Evolutionary conservation across 2,329 filamentous ascomycete genomes (phyloP), one percentile per base, ranked within the genome.

Genomic region (Beauveria brongniartii): DNA sequence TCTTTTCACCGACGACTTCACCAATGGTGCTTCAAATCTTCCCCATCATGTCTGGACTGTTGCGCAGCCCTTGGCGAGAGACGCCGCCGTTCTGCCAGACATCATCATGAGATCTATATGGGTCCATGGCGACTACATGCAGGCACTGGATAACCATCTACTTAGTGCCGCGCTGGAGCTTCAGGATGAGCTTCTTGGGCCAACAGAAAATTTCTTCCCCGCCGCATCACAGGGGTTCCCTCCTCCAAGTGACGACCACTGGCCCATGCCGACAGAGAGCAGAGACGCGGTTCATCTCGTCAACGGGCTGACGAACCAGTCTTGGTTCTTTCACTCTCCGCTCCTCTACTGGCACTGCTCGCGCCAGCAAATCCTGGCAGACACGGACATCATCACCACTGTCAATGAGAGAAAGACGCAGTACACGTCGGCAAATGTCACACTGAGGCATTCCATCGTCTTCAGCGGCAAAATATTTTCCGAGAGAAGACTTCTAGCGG

Each of bases 21-120:
- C 84, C 67, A 88, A 85, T 69, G 86, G 87, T 65, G 83, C 86
- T 26, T 87, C 88, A 57, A 88, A 86, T 64, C 77, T 92, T 8
- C 89, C 90, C 34, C 86, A 88, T 68, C 88, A 92, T 81, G 89
- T 90, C 66, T 93, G 90, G 90, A 92, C 89, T 28, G 87, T 87
- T 43, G 88, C 87, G 6, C 83, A 85, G 63, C 83, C 86, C 30
- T 77, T 89, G 59, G 74, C 81, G 41, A 81, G 82, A 53, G 77
- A 77, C 59, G 73, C 74, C 5, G 69, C 74, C 28, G 76, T 78
- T 50, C 74, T 78, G 58, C 81, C 87, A 4, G 89, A 93, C 70
- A 85, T 93, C n/a, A 84, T 89, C 61, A 89, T 93, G 84, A 87
- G 89, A 65, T 90, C 90, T 61, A 82, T 91, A 61, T 93, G 90